Base-by-base conservation (phyloP, 768 basidiomycete genomes). In the Lyophyllum shimeji region DNA sequence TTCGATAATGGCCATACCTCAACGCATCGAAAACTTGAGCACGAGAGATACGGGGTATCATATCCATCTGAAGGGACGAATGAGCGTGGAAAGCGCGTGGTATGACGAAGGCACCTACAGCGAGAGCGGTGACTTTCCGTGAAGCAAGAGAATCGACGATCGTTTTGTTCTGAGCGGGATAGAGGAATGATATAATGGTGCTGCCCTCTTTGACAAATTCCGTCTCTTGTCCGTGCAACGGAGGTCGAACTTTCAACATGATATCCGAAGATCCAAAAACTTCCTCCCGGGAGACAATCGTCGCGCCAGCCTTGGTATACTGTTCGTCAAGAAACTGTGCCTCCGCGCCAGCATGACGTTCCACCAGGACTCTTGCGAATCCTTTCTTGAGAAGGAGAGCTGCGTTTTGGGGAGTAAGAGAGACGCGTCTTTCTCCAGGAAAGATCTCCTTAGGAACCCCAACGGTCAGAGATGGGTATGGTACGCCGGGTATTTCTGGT, bases 21-120 rank as follows among this genome's bases (percentile, higher is more conserved):
- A 95, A 74, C 34, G 88, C 93, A 71, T 95, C 93, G 60, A 93
- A 95, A 20, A 89, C 89, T 69, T 95, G 93, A 44, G 93, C 93
- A 51, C 93, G 83, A 58, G 90, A 93, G 62, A 95, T 93, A 55
- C 93, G 83, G 63, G 93, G 93, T 75, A 95, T 92, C 82, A 87
- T 83, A 67, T 95, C 93, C 93, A 95, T 95, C 68, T 79, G n/a
- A 46, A 31, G 40, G 11, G 9, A 18, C 2, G 17, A 18, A 37
- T 52, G 17, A 42, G 11, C 46, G 58, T 47, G 15, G 42, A 45
- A 51, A 25, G 29, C 13, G 40, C 9, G 24, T n/a, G 20, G 27
- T 8, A 20, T n/a, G 21, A 7, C 24, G 12, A 9, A 21, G 33
- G 11, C 27, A 74, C 77, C 17, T 65, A 80, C 80, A 52, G 88